Evolutionary conservation across 2,329 filamentous ascomycete genomes (phyloP).

Genomic region (Talaromyces piceae): DNA sequence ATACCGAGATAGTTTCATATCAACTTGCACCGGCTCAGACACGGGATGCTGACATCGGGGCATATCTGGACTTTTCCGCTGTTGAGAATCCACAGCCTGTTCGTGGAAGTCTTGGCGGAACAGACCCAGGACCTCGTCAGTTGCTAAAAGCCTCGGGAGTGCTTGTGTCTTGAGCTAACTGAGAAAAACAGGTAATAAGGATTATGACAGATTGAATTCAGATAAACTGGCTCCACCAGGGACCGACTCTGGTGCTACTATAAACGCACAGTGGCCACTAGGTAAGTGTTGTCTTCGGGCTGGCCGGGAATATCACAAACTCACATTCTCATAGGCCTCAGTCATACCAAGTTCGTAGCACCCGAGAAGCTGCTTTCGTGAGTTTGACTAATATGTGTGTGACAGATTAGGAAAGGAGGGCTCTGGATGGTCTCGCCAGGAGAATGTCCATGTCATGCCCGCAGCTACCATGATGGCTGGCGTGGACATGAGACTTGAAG

Average conservation of each 20-base stretch:
- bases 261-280: slow-evolving; percentile 48
- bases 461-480: slow-evolving; percentile 47
- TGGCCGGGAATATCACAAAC: slow-evolving; percentile 4
- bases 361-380: background rate
- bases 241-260: slow-evolving; percentile 39
- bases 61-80: slow-evolving; percentile 48
- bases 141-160: background rate
- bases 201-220: slow-evolving; percentile 48
- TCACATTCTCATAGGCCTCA: slow-evolving; percentile 25
- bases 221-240: slow-evolving; percentile 49
- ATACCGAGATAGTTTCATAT: slow-evolving; percentile 32
- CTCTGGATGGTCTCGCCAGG: slow-evolving; percentile 50
- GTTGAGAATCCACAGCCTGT: slow-evolving; percentile 50
- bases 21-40: slow-evolving; percentile 46
- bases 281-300: slow-evolving; percentile 22
- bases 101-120: slow-evolving; percentile 43
- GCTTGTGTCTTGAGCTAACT: slow-evolving; percentile 3
- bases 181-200: slow-evolving; percentile 32
- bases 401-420: slow-evolving; percentile 34
- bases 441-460: slow-evolving; percentile 47
- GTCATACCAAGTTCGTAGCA: slow-evolving; percentile 35
- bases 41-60: slow-evolving; percentile 43
- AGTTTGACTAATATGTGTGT: background rate
- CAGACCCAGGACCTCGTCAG: slow-evolving; percentile 47
- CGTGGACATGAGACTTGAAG: slow-evolving; percentile 53